Percentiles rank a stretch among this genome's conserved stretches.
These are phyloP conservation scores for Coniochaeta pulveracea DNA, from an alignment of 2,329 filamentous ascomycete species.

Conservation along the genomic window DNA sequence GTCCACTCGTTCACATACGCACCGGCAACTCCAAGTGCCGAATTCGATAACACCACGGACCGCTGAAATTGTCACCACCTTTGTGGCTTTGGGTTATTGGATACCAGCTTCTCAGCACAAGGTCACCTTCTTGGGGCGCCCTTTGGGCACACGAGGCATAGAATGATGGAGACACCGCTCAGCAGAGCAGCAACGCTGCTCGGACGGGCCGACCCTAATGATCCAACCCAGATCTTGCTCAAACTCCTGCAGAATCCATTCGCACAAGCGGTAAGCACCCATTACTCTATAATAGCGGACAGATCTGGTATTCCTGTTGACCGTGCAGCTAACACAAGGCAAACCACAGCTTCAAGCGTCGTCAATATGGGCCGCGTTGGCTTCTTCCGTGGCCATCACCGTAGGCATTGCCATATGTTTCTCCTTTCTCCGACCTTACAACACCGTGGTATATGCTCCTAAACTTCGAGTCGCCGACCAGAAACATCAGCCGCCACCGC, in stretches of 20 bases:
- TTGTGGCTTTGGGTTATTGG: background rate
- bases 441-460: slow-evolving; percentile 86
- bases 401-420: slow-evolving; percentile 66
- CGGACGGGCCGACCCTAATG: slow-evolving; percentile 6
- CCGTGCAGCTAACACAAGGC: no score
- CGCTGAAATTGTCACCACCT: background rate
- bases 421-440: slow-evolving; percentile 82
- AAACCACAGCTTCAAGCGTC: slow-evolving; percentile 29
- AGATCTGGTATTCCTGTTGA: no score
- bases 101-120: no score
- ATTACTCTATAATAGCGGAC: background rate
- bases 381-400: slow-evolving; percentile 68
- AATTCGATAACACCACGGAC: no score
- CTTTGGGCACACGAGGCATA: no score
- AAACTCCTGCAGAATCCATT: slow-evolving; percentile 40
- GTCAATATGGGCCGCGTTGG: slow-evolving; percentile 69
- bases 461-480: slow-evolving; percentile 88
- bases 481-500: slow-evolving; percentile 74
- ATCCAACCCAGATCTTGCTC: slow-evolving; percentile 10
- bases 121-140: no score
- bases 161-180: slow-evolving; percentile 7
- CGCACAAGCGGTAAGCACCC: slow-evolving; percentile 27
- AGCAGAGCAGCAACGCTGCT: slow-evolving; percentile 7
- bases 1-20: no score
- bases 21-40: no score